Evolutionary conservation across 2,329 filamentous ascomycete genomes (phyloP).

Genomic region (Colletotrichum navitas): DNA sequence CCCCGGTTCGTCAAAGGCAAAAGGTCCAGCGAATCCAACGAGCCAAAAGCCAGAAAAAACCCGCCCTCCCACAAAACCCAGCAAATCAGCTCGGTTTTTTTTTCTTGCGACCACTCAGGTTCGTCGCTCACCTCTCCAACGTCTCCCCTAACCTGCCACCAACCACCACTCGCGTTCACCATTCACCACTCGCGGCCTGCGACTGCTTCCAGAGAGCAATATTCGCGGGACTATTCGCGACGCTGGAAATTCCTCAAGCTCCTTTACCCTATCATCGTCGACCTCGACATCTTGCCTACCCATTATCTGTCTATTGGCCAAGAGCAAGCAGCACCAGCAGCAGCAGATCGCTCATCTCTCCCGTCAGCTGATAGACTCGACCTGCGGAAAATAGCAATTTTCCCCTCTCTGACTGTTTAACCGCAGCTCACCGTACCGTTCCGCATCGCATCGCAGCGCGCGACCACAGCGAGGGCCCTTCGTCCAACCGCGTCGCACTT

Average conservation of each 20-base stretch:
- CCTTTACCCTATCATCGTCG: conserved; percentile 63
- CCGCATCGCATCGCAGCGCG: conserved; percentile 34
- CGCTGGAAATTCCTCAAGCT: conserved; percentile 45
- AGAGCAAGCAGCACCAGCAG: conserved; percentile 27
- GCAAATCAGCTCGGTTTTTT: conserved; percentile 44
- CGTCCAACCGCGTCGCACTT: conserved; percentile 42
- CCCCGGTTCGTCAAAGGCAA: conserved; percentile 33
- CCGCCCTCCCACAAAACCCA: conserved; percentile 43
- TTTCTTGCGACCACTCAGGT: conserved; percentile 45
- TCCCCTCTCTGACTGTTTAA: conserved; percentile 21
- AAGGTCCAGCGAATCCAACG: conserved; percentile 41
- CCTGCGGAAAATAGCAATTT: conserved; percentile 56
- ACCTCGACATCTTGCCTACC: conserved; percentile 46
- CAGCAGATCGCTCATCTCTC: conserved; percentile 30
- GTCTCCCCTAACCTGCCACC: conserved; percentile 41
- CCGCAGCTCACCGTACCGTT: conserved; percentile 15
- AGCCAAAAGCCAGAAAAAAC: conserved; percentile 43
- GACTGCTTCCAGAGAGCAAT: conserved; percentile 45
- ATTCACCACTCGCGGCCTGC: conserved; percentile 21
- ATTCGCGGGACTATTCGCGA: conserved; percentile 49
- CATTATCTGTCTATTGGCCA: conserved; percentile 62
- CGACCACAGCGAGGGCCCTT: conserved; percentile 45
- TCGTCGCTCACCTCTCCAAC: conserved; percentile 48
- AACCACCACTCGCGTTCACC: conserved; percentile 43
- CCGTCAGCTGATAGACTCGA: conserved; percentile 65